Conservation (phyloP, 2,329 filamentous ascomycete species). For the Beauveria medogensis region DNA sequence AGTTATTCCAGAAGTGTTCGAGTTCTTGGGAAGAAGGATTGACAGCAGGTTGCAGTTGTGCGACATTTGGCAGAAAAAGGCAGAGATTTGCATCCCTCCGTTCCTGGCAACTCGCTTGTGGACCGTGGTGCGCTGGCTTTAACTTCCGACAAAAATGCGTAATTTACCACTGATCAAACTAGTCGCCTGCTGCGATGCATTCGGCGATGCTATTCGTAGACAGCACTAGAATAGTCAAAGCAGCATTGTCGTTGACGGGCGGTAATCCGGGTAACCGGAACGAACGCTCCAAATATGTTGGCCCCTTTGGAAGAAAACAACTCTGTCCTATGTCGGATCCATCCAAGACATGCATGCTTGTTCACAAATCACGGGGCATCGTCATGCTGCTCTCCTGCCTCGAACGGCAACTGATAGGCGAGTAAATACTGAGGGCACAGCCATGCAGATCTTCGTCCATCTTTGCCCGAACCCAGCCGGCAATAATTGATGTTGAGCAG, state of each 20-base stretch:
- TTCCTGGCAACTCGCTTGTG: neutral
- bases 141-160: neutral
- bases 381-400: neutral
- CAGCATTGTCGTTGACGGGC: neutral
- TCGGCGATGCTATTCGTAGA: neutral
- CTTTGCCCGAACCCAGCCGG: neutral
- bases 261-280: neutral
- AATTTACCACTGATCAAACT: neutral
- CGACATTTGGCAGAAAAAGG: neutral
- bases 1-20: slow-evolving; percentile 1
- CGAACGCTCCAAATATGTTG: neutral
- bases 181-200: neutral
- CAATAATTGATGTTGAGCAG: neutral
- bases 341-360: neutral
- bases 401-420: neutral
- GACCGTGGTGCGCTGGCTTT: too few relatives aligned
- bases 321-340: neutral
- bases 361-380: neutral
- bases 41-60: neutral
- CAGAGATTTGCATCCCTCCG: neutral
- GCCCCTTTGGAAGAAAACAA: neutral
- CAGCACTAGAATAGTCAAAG: neutral
- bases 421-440: neutral
- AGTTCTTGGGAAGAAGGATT: neutral
- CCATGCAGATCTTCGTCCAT: neutral